A percentile compares a stretch with the other conserved stretches of the same genome.
Conservation (phyloP, 2,329 filamentous ascomycete genomes). For the Fusarium compactum region DNA sequence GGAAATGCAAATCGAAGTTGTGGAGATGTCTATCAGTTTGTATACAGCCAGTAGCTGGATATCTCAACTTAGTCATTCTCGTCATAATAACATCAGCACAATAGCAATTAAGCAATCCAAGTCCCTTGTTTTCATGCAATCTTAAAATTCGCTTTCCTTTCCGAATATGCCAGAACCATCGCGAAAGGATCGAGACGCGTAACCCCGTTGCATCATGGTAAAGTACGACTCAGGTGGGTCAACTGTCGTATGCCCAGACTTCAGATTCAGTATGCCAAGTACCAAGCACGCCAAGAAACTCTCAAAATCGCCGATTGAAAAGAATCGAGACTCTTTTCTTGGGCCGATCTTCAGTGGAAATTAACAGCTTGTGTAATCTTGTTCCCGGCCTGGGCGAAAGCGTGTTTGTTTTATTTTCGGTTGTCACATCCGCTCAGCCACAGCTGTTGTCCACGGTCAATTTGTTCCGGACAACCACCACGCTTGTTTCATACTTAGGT, state of each 20-base stretch:
- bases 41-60: neutral
- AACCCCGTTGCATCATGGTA: neutral
- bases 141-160: neutral
- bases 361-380: neutral
- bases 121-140: neutral
- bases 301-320: neutral
- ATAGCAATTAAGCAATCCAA: neutral
- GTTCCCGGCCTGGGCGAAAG: neutral
- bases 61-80: neutral
- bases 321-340: neutral
- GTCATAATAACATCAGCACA: neutral
- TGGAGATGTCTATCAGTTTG: neutral
- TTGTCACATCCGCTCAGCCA: neutral
- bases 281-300: neutral
- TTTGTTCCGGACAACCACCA: neutral
- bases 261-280: neutral
- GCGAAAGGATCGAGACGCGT: neutral
- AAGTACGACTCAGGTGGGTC: neutral
- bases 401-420: neutral
- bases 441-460: neutral
- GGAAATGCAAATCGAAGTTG: neutral
- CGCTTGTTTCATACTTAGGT: neutral
- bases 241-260: conserved; percentile 20
- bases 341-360: neutral
- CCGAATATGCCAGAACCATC: conserved; percentile 1